Evolutionary conservation across 2,329 filamentous ascomycete species (phyloP), one percentile per base, ranked within the genome.

Genomic region (Arachnopeziza araneosa): DNA sequence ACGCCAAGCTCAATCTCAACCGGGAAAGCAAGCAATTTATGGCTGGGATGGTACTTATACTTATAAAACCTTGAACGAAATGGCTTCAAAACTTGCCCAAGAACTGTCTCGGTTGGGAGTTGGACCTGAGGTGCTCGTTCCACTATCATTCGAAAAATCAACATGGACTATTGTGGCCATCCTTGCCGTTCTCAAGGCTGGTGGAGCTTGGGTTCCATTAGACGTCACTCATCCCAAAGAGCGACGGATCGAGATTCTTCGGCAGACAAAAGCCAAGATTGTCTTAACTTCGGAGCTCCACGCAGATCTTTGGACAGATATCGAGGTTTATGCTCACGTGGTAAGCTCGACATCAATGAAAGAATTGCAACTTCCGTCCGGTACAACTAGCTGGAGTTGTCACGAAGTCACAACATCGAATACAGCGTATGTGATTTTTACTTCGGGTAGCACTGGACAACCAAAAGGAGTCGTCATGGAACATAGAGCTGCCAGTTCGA

Each of bases 131-230:
- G 49, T 8, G 6, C 6, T 21, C 19, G 49, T 50, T 8, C 49
- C 49, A n/a, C 49, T 50, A 7, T 50, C 7, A 7, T 86, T 95
- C 82, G 82, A 91, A 21, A 95, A 93, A 70, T 92, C 87, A 0
- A 72, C 84, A 0, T 72, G 83, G 24, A 75, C 93, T 0, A 95
- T 95, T 67, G 78, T 86, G 26, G 80, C 85, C 0, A 89, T 96
- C 21, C 76, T 96, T 23, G 90, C 83, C 0, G 80, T 87, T 23
- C 72, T 90, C 32, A 93, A 93, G 68, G 77, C 84, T 1, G 90
- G 90, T 5, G 87, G 84, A 67, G 90, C 85, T 14, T 93, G 93
- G 68, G 74, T 96, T 8, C 89, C 90, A 0, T 78, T 96, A 2
- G 78, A 90, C 0, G 87, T 89, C 0, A 83, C 80, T 2, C 89